A percentile compares a stretch with the other conserved stretches of the same genome.
phyloP scores from a whole-genome alignment of 2,329 filamentous ascomycete species.

The Dactylonectria macrodidyma region DNA sequence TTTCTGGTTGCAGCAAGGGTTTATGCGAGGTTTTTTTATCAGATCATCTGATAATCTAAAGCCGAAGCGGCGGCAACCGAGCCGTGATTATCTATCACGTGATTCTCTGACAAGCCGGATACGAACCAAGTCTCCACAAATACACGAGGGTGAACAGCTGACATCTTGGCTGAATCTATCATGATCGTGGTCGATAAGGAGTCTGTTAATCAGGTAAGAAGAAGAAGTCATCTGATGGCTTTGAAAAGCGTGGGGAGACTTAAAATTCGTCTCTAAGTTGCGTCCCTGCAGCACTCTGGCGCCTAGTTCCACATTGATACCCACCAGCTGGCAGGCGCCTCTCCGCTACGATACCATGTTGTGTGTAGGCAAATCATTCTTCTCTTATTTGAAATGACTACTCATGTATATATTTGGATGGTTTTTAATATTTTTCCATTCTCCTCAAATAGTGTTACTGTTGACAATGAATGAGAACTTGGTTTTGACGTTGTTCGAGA shows the following conservation, averaged over 20 bases:
- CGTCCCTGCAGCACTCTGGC: neutral
- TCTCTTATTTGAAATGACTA: neutral
- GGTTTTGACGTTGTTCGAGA: neutral
- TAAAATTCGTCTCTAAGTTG: neutral
- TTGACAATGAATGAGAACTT: neutral
- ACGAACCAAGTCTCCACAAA: neutral
- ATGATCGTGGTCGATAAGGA: no score
- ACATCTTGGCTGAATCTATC: neutral
- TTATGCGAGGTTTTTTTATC: constrained; percentile 46
- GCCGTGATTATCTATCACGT: neutral
- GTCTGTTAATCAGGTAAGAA: no score
- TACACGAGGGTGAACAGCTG: neutral
- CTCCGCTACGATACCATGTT: neutral
- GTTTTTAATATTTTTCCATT: neutral
- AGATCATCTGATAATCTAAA: constrained; percentile 48
- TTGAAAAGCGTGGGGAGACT: neutral
- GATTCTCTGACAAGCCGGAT: neutral
- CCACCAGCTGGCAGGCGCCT: neutral
- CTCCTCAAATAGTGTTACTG: neutral
- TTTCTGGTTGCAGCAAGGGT: constrained; percentile 5
- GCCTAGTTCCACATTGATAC: neutral
- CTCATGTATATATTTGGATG: neutral
- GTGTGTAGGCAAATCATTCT: neutral
- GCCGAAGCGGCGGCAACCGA: neutral
- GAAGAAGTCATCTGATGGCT: no score